A percentile compares a stretch with the other conserved stretches of the same genome.
Conservation (phyloP, 495 filamentous ascomycete genomes). For the Penicillium dipodomyicola region DNA sequence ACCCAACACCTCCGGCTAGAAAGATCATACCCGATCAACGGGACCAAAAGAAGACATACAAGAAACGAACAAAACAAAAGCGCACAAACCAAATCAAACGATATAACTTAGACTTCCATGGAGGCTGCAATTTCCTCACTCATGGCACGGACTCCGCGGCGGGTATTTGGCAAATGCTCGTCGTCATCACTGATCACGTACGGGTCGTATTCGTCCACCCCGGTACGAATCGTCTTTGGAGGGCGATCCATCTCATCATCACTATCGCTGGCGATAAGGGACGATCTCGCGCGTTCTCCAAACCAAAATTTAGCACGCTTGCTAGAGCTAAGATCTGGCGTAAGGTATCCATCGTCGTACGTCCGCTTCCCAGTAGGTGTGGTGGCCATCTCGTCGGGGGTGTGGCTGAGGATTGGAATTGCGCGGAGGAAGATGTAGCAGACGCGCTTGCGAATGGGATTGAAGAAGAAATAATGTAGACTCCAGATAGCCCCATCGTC, state of each 20-base stretch:
- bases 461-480: conserved; percentile 96
- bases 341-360: conserved; percentile 49
- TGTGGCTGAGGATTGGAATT: conserved; percentile 75
- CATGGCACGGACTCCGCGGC: conserved; percentile 59
- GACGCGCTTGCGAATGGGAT: conserved; percentile 86
- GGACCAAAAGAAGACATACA: conserved; percentile 10
- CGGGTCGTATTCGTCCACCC: conserved; percentile 42
- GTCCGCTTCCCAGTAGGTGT: conserved; percentile 48
- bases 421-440: conserved; percentile 89
- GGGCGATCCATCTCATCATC: conserved; percentile 46
- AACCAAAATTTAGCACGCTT: conserved; percentile 86
- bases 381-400: conserved; percentile 43
- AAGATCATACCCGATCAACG: conserved; percentile 28
- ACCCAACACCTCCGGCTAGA: conserved; percentile 27
- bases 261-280: conserved; percentile 38
- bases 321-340: conserved; percentile 55
- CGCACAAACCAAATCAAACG: not conserved
- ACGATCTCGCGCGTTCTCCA: conserved; percentile 55
- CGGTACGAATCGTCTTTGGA: conserved; percentile 11
- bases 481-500: conserved; percentile 94
- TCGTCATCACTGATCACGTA: conserved; percentile 48
- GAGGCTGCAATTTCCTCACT: conserved; percentile 71
- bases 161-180: conserved; percentile 33
- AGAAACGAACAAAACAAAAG: conserved; percentile 13
- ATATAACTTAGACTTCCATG: conserved; percentile 58